A percentile compares a stretch with the other conserved stretches of the same genome.
These are phyloP conservation scores for Fagus crenata DNA, from an alignment of 306 rosid species.

Conservation along the genomic window DNA sequence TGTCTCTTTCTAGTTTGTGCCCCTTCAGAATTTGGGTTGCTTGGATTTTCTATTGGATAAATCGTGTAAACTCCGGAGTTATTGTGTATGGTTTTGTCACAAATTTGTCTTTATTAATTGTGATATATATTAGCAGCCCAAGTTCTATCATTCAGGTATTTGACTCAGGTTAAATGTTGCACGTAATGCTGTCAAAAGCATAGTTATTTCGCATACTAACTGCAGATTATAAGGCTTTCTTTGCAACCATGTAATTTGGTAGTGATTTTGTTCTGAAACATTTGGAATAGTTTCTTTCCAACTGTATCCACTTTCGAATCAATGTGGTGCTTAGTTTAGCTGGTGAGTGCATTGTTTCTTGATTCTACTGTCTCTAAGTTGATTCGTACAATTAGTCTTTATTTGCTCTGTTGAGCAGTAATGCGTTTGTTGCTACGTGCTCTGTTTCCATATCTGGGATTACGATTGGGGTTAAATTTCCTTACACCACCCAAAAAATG, in stretches of 20 bases:
- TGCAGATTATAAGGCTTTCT: not conserved
- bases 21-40: not conserved
- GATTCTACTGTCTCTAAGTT: too few species aligned
- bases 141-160: not conserved
- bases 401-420: too few species aligned
- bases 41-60: not conserved
- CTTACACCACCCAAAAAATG: too few species aligned
- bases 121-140: not conserved
- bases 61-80: conserved; percentile 4
- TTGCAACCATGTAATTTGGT: not conserved
- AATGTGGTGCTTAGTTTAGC: not conserved
- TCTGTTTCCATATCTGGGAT: too few species aligned
- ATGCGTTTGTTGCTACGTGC: too few species aligned
- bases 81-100: not conserved
- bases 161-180: conserved; percentile 2
- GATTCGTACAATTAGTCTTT: too few species aligned
- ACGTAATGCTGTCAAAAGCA: not conserved
- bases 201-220: not conserved
- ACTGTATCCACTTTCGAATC: not conserved
- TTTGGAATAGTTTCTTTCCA: not conserved
- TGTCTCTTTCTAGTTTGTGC: not conserved
- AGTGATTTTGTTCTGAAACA: not conserved
- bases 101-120: not conserved
- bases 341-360: too few species aligned
- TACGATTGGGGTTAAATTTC: too few species aligned